Base-by-base conservation (phyloP, 1,284 basidiomycete species). In the Pholiota adiposa region DNA sequence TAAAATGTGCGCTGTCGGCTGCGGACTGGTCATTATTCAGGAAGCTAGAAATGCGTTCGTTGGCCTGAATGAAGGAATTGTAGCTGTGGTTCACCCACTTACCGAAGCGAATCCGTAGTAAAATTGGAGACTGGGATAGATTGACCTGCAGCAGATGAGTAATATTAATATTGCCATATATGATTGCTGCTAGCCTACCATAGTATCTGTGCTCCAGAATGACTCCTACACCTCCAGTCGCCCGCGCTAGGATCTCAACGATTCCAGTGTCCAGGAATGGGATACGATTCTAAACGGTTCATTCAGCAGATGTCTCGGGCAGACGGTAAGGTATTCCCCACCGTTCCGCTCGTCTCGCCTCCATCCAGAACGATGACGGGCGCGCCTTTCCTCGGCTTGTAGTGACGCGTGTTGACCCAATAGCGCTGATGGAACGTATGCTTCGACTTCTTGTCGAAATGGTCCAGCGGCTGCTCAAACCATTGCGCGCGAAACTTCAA, bases 1-100 rank as follows among this genome's bases (percentile, higher is more conserved):
- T 94, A 71, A 98, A 98, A 73, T 92, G 85, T 1, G 94, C 95
- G 50, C 92, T 94, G 77, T 99, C 97, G n/a, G 93, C 90, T 0
- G 94, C 85, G 0, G 94, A 83, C 73, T 98, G 96, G 21, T 85
- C 89, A 64, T 97, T 97, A 72, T 89, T 93, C 53, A 98, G 80
- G 85, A 91, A 96, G 31, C 90, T 89, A 54, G 6, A 25, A 7
- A 51, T 19, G 18, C 34, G 46, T 64, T 25, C 36, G 6, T 56
- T 65, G 49, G 56, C 44, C n/a, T 16, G 7, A 7, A n/a, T 36
- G 50, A 29, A 34, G 31, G 18, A 29, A 12, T 11, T 19, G 29
- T 7, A 11, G 14, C 6, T 51, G 40, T 11, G 3, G n/a, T 19
- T 12, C 0, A 31, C 25, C 29, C n/a, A 46, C 36, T 25, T 65